These are phyloP conservation scores for Aspergillus sp. DNA, from an alignment of 2,329 filamentous ascomycete genomes.

Conservation along the genomic window DNA sequence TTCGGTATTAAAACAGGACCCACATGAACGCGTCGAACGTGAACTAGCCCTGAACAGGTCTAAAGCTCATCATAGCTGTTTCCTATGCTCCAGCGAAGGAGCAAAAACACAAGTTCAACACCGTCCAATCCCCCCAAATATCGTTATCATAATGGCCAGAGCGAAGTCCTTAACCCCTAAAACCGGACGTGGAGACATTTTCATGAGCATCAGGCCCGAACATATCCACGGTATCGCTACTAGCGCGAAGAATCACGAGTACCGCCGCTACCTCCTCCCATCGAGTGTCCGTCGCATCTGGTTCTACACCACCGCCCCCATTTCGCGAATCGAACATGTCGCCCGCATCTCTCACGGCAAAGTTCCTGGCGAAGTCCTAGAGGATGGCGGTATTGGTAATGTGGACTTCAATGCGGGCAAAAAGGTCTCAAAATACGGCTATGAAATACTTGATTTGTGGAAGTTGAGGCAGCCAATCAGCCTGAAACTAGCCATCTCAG, in stretches of 20 bases:
- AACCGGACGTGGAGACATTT: slow-evolving; percentile 22
- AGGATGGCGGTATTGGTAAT: slow-evolving; percentile 44
- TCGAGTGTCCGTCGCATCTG: slow-evolving; percentile 52
- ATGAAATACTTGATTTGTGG: slow-evolving; percentile 52
- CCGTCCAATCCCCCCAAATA: too few relatives aligned
- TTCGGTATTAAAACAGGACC: too few relatives aligned
- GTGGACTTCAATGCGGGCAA: slow-evolving; percentile 43
- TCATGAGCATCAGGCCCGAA: slow-evolving; percentile 44
- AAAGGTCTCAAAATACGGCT: slow-evolving; percentile 40
- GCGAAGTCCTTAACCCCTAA: slow-evolving; percentile 1
- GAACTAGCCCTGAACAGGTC: too few relatives aligned
- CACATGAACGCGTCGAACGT: too few relatives aligned
- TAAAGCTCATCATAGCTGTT: too few relatives aligned
- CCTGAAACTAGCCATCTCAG: slow-evolving; percentile 44
- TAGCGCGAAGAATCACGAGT: slow-evolving; percentile 44
- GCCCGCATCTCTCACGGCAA: slow-evolving; percentile 45
- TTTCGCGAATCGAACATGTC: slow-evolving; percentile 51
- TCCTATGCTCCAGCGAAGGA: too few relatives aligned
- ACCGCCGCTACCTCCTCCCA: slow-evolving; percentile 46
- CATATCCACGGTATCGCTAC: slow-evolving; percentile 30
- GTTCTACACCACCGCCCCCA: slow-evolving; percentile 48
- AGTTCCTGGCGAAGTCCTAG: slow-evolving; percentile 41
- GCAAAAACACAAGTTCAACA: too few relatives aligned
- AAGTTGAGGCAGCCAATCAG: slow-evolving; percentile 54
- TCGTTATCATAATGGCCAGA: not conserved